phyloP scores from a whole-genome alignment of 2,329 filamentous ascomycete species.

The Pestalotiopsis sp. region DNA sequence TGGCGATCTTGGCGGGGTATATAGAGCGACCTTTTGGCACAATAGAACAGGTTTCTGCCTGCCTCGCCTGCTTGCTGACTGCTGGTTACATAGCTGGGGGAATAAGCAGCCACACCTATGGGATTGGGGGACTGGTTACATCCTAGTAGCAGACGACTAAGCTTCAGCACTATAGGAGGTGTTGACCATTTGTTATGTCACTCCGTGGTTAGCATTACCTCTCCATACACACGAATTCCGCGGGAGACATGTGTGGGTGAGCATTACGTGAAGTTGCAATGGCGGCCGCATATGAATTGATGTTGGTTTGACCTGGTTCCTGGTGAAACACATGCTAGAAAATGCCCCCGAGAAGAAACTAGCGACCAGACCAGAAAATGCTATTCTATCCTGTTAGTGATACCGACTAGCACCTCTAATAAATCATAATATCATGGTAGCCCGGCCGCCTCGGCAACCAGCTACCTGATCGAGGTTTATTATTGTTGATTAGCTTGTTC shows the following conservation, averaged over 20 bases:
- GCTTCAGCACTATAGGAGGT: not conserved
- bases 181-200: not conserved
- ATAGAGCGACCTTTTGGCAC: not conserved
- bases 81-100: not conserved
- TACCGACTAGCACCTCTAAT: not conserved
- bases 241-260: not conserved
- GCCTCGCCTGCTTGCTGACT: not conserved
- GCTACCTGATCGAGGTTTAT: slow-evolving; percentile 19
- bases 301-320: not conserved
- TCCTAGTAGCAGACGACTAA: not conserved
- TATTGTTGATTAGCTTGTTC: not conserved
- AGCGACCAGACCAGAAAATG: not conserved
- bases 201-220: not conserved
- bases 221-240: not conserved
- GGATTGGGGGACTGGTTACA: not conserved
- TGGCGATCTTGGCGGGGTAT: not conserved
- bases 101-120: not conserved
- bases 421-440: not conserved
- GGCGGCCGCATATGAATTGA: not conserved
- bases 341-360: not conserved
- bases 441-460: not conserved
- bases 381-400: not conserved
- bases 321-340: not conserved
- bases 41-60: not conserved
- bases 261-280: not conserved